phyloP scores from a whole-genome alignment of 1,139 yeast species.

The Geotrichum phurueaensis region DNA sequence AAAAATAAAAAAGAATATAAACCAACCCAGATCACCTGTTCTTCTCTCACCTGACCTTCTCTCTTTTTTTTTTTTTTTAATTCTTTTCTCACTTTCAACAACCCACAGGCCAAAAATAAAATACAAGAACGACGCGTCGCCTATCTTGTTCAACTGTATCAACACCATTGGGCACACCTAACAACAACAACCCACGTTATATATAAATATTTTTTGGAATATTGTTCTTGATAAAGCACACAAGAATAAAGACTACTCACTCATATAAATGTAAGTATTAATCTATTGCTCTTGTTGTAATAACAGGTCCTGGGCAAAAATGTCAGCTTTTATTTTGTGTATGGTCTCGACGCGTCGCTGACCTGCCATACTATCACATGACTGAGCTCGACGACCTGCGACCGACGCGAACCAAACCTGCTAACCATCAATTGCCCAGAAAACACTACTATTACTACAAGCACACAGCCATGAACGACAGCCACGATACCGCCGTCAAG shows the following conservation, averaged over 20 bases:
- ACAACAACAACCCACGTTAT: background rate
- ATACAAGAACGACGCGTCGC: background rate
- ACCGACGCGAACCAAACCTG: background rate
- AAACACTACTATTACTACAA: background rate
- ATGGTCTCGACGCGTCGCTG: background rate
- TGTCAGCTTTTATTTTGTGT: background rate
- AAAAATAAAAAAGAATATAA: background rate
- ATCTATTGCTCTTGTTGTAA: background rate
- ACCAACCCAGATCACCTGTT: background rate
- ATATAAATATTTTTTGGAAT: too few species aligned
- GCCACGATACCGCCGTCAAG: slow-evolving; percentile 7
- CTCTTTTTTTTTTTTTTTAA: background rate
- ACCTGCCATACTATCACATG: background rate
- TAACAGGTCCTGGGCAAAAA: background rate
- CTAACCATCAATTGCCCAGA: background rate
- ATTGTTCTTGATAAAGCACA: too few species aligned
- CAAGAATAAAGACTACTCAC: too few species aligned
- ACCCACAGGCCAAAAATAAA: too few species aligned
- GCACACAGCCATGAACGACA: background rate
- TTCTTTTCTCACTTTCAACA: too few species aligned
- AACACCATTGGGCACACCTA: background rate
- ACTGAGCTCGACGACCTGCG: background rate
- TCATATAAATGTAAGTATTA: too few species aligned
- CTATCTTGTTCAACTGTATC: background rate
- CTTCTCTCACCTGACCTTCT: background rate